Base-by-base conservation (phyloP, 495 filamentous ascomycete species). In the Lasiosphaeris hirsuta region DNA sequence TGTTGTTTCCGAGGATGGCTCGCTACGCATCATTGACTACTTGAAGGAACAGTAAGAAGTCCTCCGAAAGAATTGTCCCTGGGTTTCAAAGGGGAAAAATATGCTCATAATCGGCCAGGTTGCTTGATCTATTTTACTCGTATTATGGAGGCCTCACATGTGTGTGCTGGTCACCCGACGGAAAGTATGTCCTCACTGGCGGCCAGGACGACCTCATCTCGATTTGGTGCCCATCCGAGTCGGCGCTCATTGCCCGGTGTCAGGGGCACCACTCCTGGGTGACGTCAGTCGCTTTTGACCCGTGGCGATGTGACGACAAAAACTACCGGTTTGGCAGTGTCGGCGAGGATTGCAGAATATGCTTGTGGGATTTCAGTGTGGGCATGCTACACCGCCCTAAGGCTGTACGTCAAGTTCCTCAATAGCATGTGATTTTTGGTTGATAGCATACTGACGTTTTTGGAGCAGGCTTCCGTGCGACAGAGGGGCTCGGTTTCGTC, bases 321-420 rank as follows among this genome's bases (percentile, higher is more conserved):
- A 97, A 90, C 58, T 98, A 98, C 65, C 82, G 94, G 3, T 95
- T 98, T 61, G 94, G 95, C 30, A 95, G 89, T 62, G 95, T 97
- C 13, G 95, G 95, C 5, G 92, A 96, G 69, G 94, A 98, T 68
- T 89, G 94, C 63, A 75, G 90, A 52, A 71, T 98, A 35, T 80
- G 96, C 48, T 75, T 98, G 35, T 98, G 94, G 94, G 94, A 98
- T 75, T 98, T 98, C 70, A 94, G 86, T 57, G 92, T 96, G 30
- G 92, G 92, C 47, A 97, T 97, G 92, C 75, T 98, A 60, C 86
- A 93, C 68, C 83, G 94, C 35, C 95, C 94, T 1, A 90, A 74
- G 60, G 71, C 85, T 60, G 87, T 90, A 78, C 60, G 84, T 57
- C 33, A 33, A 13, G 1, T n/a, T 19, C 7, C 40, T 69, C 9